Base-by-base conservation (phyloP, 2,329 filamentous ascomycete genomes). In the Colletotrichum spaethianum region DNA sequence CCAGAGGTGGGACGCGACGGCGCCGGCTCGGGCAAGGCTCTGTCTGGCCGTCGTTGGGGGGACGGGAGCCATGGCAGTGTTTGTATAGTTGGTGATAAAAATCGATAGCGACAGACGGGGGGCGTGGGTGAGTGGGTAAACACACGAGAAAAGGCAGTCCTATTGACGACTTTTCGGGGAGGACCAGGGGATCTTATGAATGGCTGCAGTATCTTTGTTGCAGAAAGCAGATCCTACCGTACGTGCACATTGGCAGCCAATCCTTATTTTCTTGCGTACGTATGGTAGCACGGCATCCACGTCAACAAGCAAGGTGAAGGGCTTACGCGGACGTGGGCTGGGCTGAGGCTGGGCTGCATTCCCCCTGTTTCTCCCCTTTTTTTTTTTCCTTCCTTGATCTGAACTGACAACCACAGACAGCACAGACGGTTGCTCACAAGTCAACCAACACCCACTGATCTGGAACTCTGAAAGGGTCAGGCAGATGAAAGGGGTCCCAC, bases 271-370 rank as follows among this genome's bases (percentile, higher is more conserved):
- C 16, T 20, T 78, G 79, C 67, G 57, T 70, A 31, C 14, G 11
- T 31, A 42, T 42, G n/a, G 46, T 31, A 20, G 26, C 36, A 44
- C 33, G 44, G 12, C 36, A 68, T 33, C 44, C 53, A 53, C 57
- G 64, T 68, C 68, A 72, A 72, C 64, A 72, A 72, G 64, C 64
- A 48, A 57, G 42, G 26, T 68, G 36, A 62, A 50, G 46, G 28
- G 69, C 69, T 67, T 57, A 70, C 67, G 69, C 59, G 69, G 69
- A 72, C 57, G 50, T 62, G 57, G 57, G 64, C 69, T 72, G 57
- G 69, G 69, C 50, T 72, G 69, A 72, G 69, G 69, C 69, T 72
- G 69, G 69, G 64, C 42, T 62, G 64, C 64, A 59, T 68, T 68
- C 69, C 57, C 68, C 56, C 55, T 56, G 61, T 62, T 18, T 50